phyloP scores from a whole-genome alignment of 1,284 basidiomycete species.

The Crucibulum cyathiforme region DNA sequence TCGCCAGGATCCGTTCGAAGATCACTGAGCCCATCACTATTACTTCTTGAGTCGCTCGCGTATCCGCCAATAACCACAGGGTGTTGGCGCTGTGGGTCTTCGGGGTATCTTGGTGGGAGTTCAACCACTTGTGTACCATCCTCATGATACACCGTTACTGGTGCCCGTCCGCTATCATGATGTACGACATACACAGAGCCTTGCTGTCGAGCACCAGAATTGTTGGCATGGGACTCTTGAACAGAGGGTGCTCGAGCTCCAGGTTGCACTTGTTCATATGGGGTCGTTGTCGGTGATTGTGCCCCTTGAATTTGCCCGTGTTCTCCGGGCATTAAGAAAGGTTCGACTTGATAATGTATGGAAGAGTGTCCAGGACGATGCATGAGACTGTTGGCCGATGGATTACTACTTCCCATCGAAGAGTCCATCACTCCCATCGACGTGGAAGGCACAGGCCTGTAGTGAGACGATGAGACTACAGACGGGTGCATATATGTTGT shows the following conservation, averaged over 20 bases:
- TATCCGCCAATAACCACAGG: slow-evolving; percentile 1
- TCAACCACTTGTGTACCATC: slow-evolving; percentile 63
- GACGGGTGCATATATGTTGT: slow-evolving; percentile 15
- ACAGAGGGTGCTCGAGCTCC: slow-evolving; percentile 1
- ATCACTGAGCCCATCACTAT: slow-evolving; percentile 27
- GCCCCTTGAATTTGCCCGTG: slow-evolving; percentile 22
- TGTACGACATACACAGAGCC: slow-evolving; percentile 63
- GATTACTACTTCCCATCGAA: slow-evolving; percentile 14
- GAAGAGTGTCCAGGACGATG: slow-evolving; percentile 17
- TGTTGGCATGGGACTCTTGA: slow-evolving; percentile 2
- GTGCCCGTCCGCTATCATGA: slow-evolving; percentile 59
- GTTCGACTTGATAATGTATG: slow-evolving; percentile 50
- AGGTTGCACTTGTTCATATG: no score
- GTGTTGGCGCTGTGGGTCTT: slow-evolving; percentile 7
- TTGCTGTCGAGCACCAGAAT: slow-evolving; percentile 9
- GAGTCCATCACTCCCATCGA: slow-evolving; percentile 13
- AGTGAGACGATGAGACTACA: slow-evolving; percentile 20
- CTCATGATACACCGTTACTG: slow-evolving; percentile 62
- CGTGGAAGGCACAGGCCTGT: slow-evolving; percentile 26
- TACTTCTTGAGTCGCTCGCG: slow-evolving; percentile 12
- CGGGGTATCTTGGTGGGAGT: slow-evolving; percentile 58
- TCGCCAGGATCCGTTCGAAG: slow-evolving; percentile 11
- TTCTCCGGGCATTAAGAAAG: slow-evolving; percentile 48
- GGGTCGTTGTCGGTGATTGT: slow-evolving; percentile 4
- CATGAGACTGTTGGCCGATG: slow-evolving; percentile 8